Conservation (phyloP, 208 protist species). For the Acanthamoeba healyi region DNA sequence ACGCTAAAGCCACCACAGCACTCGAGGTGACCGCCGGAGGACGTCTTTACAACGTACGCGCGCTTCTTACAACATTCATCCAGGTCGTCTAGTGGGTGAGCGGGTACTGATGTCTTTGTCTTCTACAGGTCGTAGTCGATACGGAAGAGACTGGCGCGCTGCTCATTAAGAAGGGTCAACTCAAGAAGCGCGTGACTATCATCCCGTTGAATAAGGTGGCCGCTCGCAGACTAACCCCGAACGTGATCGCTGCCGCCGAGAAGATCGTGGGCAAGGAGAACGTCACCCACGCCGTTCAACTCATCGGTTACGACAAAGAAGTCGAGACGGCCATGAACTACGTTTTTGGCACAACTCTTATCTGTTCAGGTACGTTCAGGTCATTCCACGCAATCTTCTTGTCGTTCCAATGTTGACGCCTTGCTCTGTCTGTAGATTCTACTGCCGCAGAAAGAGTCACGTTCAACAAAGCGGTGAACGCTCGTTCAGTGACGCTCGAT, state of each 20-base stretch:
- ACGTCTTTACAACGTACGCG: conserved; percentile 94
- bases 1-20: conserved; percentile 90
- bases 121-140: conserved; percentile 86
- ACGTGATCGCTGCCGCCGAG: conserved; percentile 71
- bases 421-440: conserved; percentile 24
- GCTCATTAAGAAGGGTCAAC: conserved; percentile 94
- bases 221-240: background rate
- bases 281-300: conserved; percentile 89
- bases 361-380: conserved; percentile 92
- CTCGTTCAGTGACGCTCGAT: conserved; percentile 97
- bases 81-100: no score
- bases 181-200: conserved; percentile 96
- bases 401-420: background rate
- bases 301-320: conserved; percentile 91
- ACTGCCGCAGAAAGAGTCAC: conserved; percentile 83
- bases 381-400: background rate
- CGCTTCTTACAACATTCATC: conserved; percentile 84
- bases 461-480: conserved; percentile 88
- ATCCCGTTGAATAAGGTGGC: conserved; percentile 98
- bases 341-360: conserved; percentile 97
- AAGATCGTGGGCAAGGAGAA: conserved; percentile 82
- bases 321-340: conserved; percentile 93
- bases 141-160: conserved; percentile 94
- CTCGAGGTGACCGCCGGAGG: conserved; percentile 96
- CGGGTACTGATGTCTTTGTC: background rate